These are phyloP conservation scores for Penicillium longicatenatum DNA, from an alignment of 495 filamentous ascomycete genomes.

Conservation along the genomic window DNA sequence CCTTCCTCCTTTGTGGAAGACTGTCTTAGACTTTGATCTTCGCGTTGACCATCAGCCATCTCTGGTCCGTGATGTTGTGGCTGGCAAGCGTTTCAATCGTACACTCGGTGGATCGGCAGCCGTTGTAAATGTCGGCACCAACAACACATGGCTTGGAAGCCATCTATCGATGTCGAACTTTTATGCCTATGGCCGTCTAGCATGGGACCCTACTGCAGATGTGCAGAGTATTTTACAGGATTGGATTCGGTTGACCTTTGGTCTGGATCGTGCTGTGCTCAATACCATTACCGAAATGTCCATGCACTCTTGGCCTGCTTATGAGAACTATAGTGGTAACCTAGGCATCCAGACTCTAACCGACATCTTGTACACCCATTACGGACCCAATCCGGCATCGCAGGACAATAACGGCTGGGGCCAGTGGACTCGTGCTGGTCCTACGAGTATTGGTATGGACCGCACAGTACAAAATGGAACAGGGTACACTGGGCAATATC, in stretches of 20 bases:
- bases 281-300: conserved; percentile 63
- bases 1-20: conserved; percentile 66
- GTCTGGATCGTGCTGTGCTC: conserved; percentile 51
- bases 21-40: conserved; percentile 65
- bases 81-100: conserved; percentile 59
- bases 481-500: conserved; percentile 65
- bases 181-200: conserved; percentile 70
- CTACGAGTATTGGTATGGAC: conserved; percentile 65
- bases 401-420: conserved; percentile 72
- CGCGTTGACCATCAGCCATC: conserved; percentile 57
- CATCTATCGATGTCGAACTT: conserved; percentile 73
- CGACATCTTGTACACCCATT: conserved; percentile 67
- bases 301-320: conserved; percentile 69
- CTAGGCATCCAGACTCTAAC: conserved; percentile 71
- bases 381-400: conserved; percentile 65
- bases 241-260: conserved; percentile 69
- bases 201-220: conserved; percentile 59
- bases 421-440: conserved; percentile 70
- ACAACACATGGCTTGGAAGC: conserved; percentile 69
- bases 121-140: conserved; percentile 69
- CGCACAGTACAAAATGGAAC: conserved; percentile 70
- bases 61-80: conserved; percentile 57
- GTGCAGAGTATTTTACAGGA: conserved; percentile 55
- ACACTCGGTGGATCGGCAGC: conserved; percentile 62
- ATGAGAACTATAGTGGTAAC: conserved; percentile 72